These are phyloP conservation scores for Infundibulicybe gibba DNA, from an alignment of 768 basidiomycete genomes.

Conservation along the genomic window DNA sequence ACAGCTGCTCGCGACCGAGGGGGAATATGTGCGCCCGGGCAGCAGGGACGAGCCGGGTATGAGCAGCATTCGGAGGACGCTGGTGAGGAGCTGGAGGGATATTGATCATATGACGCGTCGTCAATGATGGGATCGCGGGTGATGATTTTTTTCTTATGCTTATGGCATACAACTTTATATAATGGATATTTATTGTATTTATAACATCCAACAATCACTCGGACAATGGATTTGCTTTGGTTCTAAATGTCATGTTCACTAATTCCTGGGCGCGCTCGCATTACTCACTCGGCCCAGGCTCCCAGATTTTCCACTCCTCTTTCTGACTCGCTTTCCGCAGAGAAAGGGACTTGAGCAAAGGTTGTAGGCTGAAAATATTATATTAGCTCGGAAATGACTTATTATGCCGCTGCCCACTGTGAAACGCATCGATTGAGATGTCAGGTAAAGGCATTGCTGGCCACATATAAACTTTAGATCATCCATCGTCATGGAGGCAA, in stretches of 20 bases:
- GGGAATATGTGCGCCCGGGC: slow-evolving; percentile 30
- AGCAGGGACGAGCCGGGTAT: slow-evolving; percentile 24
- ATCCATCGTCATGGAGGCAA: too few species aligned
- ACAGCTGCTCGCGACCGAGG: slow-evolving; percentile 38
- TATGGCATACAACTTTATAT: too few species aligned
- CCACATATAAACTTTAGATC: not conserved
- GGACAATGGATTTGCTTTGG: too few species aligned
- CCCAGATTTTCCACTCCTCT: too few species aligned
- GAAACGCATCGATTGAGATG: slow-evolving; percentile 12
- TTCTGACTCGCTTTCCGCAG: too few species aligned
- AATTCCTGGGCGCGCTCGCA: too few species aligned
- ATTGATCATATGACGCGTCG: slow-evolving; percentile 33
- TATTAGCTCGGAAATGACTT: not conserved
- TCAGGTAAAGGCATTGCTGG: slow-evolving; percentile 9
- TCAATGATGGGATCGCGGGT: slow-evolving; percentile 1
- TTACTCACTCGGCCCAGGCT: too few species aligned
- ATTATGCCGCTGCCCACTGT: slow-evolving; percentile 2
- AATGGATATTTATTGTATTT: too few species aligned
- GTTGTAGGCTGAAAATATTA: not conserved
- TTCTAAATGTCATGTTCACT: too few species aligned
- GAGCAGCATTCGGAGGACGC: slow-evolving; percentile 31
- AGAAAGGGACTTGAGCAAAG: not conserved
- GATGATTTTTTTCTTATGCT: not conserved
- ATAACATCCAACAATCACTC: too few species aligned
- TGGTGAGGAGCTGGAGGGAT: slow-evolving; percentile 39